Evolutionary conservation across 108 stramenopile species (phyloP).

Genomic region (Fragilaria crotonensis): DNA sequence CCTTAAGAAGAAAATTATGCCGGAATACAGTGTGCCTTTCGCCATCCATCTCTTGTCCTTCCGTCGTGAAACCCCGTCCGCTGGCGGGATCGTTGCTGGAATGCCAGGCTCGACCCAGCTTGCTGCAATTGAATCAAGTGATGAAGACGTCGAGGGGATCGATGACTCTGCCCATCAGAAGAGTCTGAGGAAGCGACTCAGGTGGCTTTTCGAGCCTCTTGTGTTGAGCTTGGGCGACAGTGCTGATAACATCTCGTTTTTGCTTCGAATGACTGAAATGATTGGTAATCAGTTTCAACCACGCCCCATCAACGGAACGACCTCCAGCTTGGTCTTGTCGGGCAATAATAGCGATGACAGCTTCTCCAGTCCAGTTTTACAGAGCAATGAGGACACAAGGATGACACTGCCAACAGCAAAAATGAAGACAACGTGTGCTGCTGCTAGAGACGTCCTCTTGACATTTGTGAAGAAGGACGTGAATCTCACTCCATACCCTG

Average conservation of each 20-base stretch:
- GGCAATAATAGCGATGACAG: neutral
- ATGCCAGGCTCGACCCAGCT: neutral
- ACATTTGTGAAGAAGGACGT: conserved; percentile 80
- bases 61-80: conserved; percentile 62
- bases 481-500: conserved; percentile 71
- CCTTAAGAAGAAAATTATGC: conserved; percentile 71
- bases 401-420: conserved; percentile 26
- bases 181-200: conserved; percentile 66
- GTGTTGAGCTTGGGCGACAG: conserved; percentile 68
- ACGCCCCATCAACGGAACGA: conserved; percentile 6
- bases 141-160: conserved; percentile 25
- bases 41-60: conserved; percentile 71
- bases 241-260: conserved; percentile 85
- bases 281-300: conserved; percentile 36
- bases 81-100: conserved; percentile 11
- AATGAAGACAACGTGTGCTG: conserved; percentile 48
- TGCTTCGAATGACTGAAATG: conserved; percentile 71
- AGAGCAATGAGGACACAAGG: neutral
- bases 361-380: neutral
- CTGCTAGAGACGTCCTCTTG: conserved; percentile 70
- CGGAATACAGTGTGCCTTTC: conserved; percentile 76
- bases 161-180: conserved; percentile 31
- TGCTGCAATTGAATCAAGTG: conserved; percentile 4
- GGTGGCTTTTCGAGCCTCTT: conserved; percentile 78
- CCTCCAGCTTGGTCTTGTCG: neutral